Conservation (phyloP, 2,329 filamentous ascomycete species). For the Anisogramma anomala region DNA sequence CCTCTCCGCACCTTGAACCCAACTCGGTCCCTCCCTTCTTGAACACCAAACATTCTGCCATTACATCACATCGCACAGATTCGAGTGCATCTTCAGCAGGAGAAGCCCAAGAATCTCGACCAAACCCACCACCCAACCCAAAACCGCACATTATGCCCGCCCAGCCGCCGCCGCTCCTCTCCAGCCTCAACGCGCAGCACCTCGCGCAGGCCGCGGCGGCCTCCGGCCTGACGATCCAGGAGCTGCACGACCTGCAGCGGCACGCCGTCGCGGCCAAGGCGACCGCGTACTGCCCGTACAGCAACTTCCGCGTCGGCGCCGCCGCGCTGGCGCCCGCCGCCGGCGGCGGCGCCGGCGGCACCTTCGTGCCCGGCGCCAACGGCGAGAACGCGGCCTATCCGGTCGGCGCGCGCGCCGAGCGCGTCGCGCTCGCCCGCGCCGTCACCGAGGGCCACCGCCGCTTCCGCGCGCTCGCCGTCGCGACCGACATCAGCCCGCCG, state of each 20-base stretch:
- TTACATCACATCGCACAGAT: too few species aligned
- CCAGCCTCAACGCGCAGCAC: constrained; percentile 17
- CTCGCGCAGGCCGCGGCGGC: constrained; percentile 24
- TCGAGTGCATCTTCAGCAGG: too few species aligned
- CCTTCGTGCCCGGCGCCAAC: constrained; percentile 64
- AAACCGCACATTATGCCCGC: constrained; percentile 7
- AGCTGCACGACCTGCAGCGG: constrained; percentile 53
- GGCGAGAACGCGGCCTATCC: constrained; percentile 91
- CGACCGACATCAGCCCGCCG: constrained; percentile 62
- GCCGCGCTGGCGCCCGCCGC: constrained; percentile 53
- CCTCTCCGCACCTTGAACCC: neutral
- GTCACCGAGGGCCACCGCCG: constrained; percentile 45
- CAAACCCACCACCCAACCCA: neutral
- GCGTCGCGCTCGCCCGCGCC: constrained; percentile 75
- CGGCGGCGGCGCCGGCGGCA: too few species aligned
- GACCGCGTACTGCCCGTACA: constrained; percentile 85
- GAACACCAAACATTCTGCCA: too few species aligned
- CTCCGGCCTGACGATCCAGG: constrained; percentile 43
- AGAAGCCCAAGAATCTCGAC: too few species aligned
- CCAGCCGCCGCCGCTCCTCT: constrained; percentile 16
- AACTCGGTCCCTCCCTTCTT: too few species aligned
- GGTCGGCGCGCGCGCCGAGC: constrained; percentile 89
- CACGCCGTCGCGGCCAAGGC: constrained; percentile 61
- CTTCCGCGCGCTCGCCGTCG: constrained; percentile 74
- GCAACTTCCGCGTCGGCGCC: constrained; percentile 80